Evolutionary conservation across 2,329 filamentous ascomycete genomes (phyloP), one percentile per base, ranked within the genome.

Genomic region (Raffaelea albimanens): DNA sequence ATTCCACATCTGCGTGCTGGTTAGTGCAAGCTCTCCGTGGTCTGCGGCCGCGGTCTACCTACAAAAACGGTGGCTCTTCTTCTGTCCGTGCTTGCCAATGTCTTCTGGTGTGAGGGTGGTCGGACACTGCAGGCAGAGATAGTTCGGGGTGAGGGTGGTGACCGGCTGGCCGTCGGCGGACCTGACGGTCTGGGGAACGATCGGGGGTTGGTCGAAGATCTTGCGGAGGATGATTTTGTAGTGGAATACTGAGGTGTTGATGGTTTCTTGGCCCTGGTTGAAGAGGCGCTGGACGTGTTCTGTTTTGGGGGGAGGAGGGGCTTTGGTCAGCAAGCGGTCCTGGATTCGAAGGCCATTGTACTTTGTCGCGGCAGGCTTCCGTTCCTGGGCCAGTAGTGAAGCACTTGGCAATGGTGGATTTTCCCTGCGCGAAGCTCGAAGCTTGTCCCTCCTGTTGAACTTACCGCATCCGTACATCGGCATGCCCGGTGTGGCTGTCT

Each of bases 11-110:
- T 89, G 55, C 4, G 44, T 56, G 59, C 65, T 51, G 67, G 58
- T 52, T 8, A 43, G 34, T 25, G 22, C 5, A 13, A 2, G 11
- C 10, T 19, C 4, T 22, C 5, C 13, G 13, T 21, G 13, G n/a
- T 33, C 18, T 14, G 14, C 7, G 18, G 13, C 3, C 7, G 18
- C 14, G 41, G 40, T 10, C 3, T 3, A 64, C 71, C 48, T 71
- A 89, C 85, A 87, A 57, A 90, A 88, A 45, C 80, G 74, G 63
- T 91, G 86, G 44, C 71, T 70, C 60, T 85, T 87, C 48, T 81
- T 78, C 16, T 72, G 74, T 13, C 82, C 81, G 63, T 91, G 86
- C 57, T 76, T 76, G 44, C 75, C 65, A 45, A 82, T 73, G 52
- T 85, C 80, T 45, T 83, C 76, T 53, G 81, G 76, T 13, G 76